Evolutionary conservation across 495 filamentous ascomycete species (phyloP), one percentile per base, ranked within the genome.

Genomic region (Glonium stellatum): DNA sequence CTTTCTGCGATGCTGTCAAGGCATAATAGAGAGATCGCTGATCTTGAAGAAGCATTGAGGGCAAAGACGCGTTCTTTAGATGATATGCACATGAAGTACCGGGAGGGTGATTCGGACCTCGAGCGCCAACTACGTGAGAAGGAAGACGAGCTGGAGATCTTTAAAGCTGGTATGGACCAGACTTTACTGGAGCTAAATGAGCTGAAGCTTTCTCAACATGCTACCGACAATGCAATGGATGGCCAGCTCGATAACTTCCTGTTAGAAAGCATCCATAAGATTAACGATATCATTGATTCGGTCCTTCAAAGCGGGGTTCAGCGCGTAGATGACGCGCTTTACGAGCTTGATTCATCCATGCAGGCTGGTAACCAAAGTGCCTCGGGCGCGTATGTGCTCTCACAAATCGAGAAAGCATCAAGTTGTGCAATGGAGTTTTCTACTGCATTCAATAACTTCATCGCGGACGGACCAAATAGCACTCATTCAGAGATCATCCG

Each of bases 331-430:
- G 93, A 98, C 73, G 90, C 93, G 53, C 75, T 98, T 23, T 98
- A 98, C 73, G 93, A 98, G 72, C 79, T 98, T 25, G 93, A 98
- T 71, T 97, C 93, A 4, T 84, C 87, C 54, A 97, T 96, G 90
- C 92, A 97, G 72, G 93, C 93, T 46, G 93, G 93, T 67, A 98
- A 98, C 75, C 92, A 97, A 76, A 97, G 92, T 66, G 93, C 93
- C 1, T 95, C 92, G 25, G 89, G 93, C n/a, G 82, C 91, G 1
- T 97, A 95, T 69, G 90, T 98, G 21, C 79, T 97, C 19, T 97
- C 92, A 1, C 93, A 97, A 72, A 89, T 96, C 52, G 93, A 98
- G 71, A 98, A 97, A 75, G 93, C 93, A 0, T 89, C 89, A n/a
- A 82, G 89, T 13, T 95, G 84, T 57, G 90, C 92, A 4, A 97